Conservation (phyloP, 208 protist genomes). For the Trypanosoma lewisi region DNA sequence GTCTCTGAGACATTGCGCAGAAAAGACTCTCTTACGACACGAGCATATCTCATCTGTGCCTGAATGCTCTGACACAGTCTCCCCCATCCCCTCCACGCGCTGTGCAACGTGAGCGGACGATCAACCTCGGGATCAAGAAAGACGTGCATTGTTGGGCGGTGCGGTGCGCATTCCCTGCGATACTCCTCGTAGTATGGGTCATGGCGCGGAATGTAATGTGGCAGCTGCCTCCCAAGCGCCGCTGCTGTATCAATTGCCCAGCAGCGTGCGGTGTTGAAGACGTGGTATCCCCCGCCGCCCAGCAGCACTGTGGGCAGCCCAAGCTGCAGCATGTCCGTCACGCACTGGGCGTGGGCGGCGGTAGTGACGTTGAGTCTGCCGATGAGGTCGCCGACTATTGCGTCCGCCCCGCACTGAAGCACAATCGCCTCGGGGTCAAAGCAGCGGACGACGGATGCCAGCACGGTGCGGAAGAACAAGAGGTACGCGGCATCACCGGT, state of each 20-base stretch:
- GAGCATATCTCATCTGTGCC: constrained; percentile 58
- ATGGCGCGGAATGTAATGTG: constrained; percentile 58
- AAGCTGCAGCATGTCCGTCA: constrained; percentile 93
- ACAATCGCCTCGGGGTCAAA: constrained; percentile 97
- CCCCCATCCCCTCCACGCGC: constrained; percentile 62
- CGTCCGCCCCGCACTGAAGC: constrained; percentile 98
- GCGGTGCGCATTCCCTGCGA: constrained; percentile 51
- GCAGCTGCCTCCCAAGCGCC: constrained; percentile 65
- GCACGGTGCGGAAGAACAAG: constrained; percentile 93
- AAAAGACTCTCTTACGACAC: constrained; percentile 23
- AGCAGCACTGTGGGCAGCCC: constrained; percentile 94
- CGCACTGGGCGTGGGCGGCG: constrained; percentile 91
- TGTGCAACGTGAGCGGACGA: constrained; percentile 37
- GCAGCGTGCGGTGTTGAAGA: constrained; percentile 97
- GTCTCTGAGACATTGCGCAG: background rate
- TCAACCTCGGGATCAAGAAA: constrained; percentile 70
- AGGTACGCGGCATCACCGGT: constrained; percentile 95
- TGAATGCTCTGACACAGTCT: constrained; percentile 59
- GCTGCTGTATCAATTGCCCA: constrained; percentile 98
- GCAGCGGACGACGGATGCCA: constrained; percentile 92
- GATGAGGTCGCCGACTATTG: constrained; percentile 95
- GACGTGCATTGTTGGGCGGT: constrained; percentile 71
- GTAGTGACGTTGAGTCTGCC: constrained; percentile 96
- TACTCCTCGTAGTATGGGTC: constrained; percentile 82
- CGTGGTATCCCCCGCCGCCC: constrained; percentile 99